phyloP scores from a whole-genome alignment of 306 rosid genomes.

The Rosa persica region DNA sequence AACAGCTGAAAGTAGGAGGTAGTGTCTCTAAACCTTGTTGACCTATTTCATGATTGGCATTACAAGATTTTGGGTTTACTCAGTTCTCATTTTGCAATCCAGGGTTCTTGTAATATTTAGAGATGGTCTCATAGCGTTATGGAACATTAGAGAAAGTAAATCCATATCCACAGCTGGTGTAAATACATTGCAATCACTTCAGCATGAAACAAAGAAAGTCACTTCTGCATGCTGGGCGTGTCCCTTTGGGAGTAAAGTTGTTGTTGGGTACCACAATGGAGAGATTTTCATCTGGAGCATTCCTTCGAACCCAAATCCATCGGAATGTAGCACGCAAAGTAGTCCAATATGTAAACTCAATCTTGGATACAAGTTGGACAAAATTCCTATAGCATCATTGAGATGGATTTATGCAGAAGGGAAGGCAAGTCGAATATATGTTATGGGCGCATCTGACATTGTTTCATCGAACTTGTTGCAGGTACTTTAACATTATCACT shows the following conservation, averaged over 20 bases:
- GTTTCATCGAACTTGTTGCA: conserved; percentile 57
- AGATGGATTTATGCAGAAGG: conserved; percentile 79
- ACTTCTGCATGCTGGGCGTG: conserved; percentile 93
- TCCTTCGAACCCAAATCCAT: conserved; percentile 39
- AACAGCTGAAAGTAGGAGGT: conserved; percentile 81
- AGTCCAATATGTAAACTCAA: conserved; percentile 70
- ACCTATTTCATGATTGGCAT: not conserved
- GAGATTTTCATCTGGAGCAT: conserved; percentile 80
- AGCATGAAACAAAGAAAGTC: conserved; percentile 67
- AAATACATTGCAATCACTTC: conserved; percentile 38
- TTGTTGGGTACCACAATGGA: conserved; percentile 84
- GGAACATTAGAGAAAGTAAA: conserved; percentile 75
- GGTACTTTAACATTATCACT: conserved; percentile 37
- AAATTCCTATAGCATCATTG: conserved; percentile 56
- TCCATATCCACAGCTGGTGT: conserved; percentile 61
- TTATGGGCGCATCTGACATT: conserved; percentile 60
- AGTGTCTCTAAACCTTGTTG: conserved; percentile 21
- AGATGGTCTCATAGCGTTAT: conserved; percentile 61
- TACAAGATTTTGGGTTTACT: not conserved
- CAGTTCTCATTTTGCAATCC: conserved; percentile 30
- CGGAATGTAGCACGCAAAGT: conserved; percentile 38
- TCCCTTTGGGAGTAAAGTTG: conserved; percentile 76
- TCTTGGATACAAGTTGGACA: conserved; percentile 79
- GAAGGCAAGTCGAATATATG: conserved; percentile 73
- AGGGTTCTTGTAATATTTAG: conserved; percentile 66